Percentiles rank a stretch among this genome's conserved stretches.
Conservation (phyloP, 2,329 filamentous ascomycete species). For the Colletotrichum chrysophilum region DNA sequence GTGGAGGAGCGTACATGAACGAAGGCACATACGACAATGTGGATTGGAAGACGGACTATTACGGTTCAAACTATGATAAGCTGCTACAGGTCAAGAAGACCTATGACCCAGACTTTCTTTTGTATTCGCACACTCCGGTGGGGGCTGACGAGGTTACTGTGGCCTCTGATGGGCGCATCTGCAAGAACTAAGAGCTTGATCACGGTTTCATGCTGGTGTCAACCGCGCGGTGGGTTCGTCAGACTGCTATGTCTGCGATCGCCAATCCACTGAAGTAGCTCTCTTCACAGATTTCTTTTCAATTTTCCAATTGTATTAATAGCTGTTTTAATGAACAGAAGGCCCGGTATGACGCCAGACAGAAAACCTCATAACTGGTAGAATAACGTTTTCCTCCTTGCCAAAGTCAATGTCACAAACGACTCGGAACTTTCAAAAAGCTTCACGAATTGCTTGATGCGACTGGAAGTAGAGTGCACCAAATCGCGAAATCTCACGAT, state of each 20-base stretch:
- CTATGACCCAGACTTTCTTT: slow-evolving; percentile 51
- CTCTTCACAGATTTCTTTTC: background rate
- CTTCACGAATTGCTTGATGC: background rate
- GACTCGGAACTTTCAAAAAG: background rate
- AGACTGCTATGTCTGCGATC: background rate
- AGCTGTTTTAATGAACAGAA: background rate
- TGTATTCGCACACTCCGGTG: slow-evolving; percentile 37
- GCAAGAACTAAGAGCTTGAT: background rate
- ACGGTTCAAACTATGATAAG: slow-evolving; percentile 39
- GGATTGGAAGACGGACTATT: background rate
- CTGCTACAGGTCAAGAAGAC: slow-evolving; percentile 51
- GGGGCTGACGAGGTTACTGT: background rate
- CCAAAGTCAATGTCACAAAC: background rate
- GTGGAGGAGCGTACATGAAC: background rate
- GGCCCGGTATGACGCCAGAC: background rate
- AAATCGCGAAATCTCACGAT: background rate
- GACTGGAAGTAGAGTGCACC: background rate
- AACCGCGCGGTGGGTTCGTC: background rate
- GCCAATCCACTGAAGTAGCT: background rate
- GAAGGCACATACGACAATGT: background rate
- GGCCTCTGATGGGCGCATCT: background rate
- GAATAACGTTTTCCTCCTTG: background rate
- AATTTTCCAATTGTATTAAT: background rate
- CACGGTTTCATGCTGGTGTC: background rate
- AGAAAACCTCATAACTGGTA: background rate